These are phyloP conservation scores for Kuraishia floccosa DNA, from an alignment of 805 yeast genomes.

Conservation along the genomic window DNA sequence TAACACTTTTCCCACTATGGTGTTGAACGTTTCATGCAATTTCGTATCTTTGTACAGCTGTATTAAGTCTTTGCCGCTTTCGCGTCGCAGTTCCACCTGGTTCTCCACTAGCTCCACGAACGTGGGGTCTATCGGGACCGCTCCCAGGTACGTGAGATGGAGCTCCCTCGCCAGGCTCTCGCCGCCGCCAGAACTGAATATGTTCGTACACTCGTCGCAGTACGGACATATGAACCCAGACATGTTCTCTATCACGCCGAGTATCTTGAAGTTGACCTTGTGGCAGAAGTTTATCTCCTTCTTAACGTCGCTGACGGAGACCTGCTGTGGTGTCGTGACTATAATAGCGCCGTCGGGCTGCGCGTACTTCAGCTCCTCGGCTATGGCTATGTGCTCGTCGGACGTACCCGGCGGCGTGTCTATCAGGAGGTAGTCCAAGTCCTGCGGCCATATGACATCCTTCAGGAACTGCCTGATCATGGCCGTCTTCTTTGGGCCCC, in stretches of 20 bases:
- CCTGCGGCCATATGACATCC: constrained; percentile 85
- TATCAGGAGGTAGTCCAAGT: constrained; percentile 66
- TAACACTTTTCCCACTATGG: constrained; percentile 28
- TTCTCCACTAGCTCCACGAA: constrained; percentile 84
- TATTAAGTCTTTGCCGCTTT: constrained; percentile 19
- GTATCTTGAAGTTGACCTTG: constrained; percentile 66
- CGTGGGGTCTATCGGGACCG: constrained; percentile 86
- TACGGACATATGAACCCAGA: constrained; percentile 92
- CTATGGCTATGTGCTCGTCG: constrained; percentile 95
- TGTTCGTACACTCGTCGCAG: constrained; percentile 85
- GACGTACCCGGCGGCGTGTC: constrained; percentile 99
- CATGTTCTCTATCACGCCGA: constrained; percentile 95
- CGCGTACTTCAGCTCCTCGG: constrained; percentile 70
- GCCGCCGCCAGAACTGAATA: constrained; percentile 94
- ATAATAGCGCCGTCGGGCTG: constrained; percentile 86
- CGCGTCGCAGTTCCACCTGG: constrained; percentile 52
- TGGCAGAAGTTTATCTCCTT: constrained; percentile 89
- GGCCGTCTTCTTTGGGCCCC: constrained; percentile 97
- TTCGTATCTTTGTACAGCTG: constrained; percentile 24
- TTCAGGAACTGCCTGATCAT: constrained; percentile 90
- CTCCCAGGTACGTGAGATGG: constrained; percentile 63
- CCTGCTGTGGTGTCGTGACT: constrained; percentile 94
- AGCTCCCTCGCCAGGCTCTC: constrained; percentile 49
- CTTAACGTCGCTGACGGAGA: constrained; percentile 87
- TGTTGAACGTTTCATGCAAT: constrained; percentile 30